phyloP scores from a whole-genome alignment of 1,284 basidiomycete genomes.

The Papiliotrema laurentii region DNA sequence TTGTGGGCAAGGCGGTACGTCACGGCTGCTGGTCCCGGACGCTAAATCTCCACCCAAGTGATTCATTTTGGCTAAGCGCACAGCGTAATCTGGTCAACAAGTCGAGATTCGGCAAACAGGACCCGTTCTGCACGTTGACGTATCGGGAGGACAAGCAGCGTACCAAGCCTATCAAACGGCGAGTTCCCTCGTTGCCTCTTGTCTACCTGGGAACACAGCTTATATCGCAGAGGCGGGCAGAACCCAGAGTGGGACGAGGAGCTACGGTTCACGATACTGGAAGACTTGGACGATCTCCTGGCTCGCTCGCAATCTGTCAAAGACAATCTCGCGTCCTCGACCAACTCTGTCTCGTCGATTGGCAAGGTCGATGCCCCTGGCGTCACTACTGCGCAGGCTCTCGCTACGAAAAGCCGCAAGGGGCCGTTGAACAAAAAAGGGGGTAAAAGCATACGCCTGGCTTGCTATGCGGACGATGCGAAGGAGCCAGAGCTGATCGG shows the following conservation, averaged over 20 bases:
- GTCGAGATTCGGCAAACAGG: constrained; percentile 93
- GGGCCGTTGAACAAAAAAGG: constrained; percentile 36
- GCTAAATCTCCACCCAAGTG: neutral
- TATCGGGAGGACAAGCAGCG: constrained; percentile 75
- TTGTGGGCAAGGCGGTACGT: constrained; percentile 91
- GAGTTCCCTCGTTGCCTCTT: constrained; percentile 6
- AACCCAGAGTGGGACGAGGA: constrained; percentile 99
- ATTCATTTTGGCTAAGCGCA: neutral
- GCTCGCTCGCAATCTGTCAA: constrained; percentile 50
- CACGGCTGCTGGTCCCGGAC: neutral
- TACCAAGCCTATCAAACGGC: constrained; percentile 81
- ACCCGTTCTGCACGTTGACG: constrained; percentile 82
- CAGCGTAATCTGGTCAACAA: constrained; percentile 92
- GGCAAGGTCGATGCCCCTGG: constrained; percentile 25
- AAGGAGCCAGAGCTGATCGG: constrained; percentile 96
- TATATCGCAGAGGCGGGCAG: constrained; percentile 71
- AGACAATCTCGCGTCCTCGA: constrained; percentile 52
- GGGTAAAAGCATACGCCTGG: constrained; percentile 68
- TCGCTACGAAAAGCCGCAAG: constrained; percentile 52
- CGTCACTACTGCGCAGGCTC: constrained; percentile 48
- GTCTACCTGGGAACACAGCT: neutral
- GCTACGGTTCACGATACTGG: constrained; percentile 83
- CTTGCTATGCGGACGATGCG: constrained; percentile 91
- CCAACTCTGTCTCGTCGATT: constrained; percentile 57
- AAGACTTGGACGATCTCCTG: constrained; percentile 67